Percentiles rank a stretch among this genome's conserved stretches.
phyloP scores from a whole-genome alignment of 495 filamentous ascomycete species.

The Penicillium herquei region DNA sequence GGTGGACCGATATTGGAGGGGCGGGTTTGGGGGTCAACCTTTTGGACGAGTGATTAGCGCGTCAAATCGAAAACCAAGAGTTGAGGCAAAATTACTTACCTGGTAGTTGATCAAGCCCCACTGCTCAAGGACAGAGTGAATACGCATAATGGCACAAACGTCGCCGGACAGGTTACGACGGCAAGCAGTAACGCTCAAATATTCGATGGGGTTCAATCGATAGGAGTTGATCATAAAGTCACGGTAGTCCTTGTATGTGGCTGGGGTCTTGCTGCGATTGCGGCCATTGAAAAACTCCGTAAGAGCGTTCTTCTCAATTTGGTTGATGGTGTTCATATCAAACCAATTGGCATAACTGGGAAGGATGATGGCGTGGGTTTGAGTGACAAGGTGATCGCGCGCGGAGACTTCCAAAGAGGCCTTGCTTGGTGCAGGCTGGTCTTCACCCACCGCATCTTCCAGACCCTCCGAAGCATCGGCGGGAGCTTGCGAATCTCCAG shows the following conservation, averaged over 20 bases:
- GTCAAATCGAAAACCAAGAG: background rate
- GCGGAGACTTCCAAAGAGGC: constrained; percentile 80
- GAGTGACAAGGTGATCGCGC: constrained; percentile 83
- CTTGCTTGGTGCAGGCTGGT: constrained; percentile 61
- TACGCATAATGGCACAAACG: constrained; percentile 98
- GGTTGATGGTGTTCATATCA: constrained; percentile 89
- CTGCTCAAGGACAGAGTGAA: constrained; percentile 97
- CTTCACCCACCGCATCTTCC: constrained; percentile 44
- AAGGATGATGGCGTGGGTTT: constrained; percentile 91
- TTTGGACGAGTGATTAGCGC: constrained; percentile 2
- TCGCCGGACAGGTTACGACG: constrained; percentile 93
- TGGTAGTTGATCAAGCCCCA: constrained; percentile 99
- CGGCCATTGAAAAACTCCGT: constrained; percentile 98
- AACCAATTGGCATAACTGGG: constrained; percentile 98
- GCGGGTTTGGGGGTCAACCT: constrained; percentile 94
- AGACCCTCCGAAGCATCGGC: constrained; percentile 28
- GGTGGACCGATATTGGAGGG: constrained; percentile 95
- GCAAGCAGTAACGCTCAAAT: constrained; percentile 97
- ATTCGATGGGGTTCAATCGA: constrained; percentile 89
- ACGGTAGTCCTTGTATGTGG: constrained; percentile 98
- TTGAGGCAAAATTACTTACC: constrained; percentile 46
- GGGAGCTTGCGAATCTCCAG: constrained; percentile 27
- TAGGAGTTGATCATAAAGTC: constrained; percentile 99
- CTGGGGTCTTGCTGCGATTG: constrained; percentile 94
- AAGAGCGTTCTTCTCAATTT: constrained; percentile 84